These are phyloP conservation scores for Auriscalpium microsporum DNA, from an alignment of 768 basidiomycete species.

Conservation along the genomic window DNA sequence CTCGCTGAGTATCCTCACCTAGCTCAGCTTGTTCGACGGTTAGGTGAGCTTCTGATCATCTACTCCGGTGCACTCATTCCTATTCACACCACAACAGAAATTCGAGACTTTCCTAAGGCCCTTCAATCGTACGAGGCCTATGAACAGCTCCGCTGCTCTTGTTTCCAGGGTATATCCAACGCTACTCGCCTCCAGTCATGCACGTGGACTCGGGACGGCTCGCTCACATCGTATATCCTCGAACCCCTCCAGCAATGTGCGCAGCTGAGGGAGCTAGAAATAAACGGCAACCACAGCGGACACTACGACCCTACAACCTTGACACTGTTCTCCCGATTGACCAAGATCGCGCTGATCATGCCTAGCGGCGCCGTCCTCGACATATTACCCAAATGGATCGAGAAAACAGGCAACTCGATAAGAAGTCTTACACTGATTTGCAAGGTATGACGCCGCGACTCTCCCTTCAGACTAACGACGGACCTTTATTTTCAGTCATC, in stretches of 20 bases:
- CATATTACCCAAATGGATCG: conserved; percentile 44
- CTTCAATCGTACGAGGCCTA: conserved; percentile 24
- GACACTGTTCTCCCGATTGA: conserved; percentile 39
- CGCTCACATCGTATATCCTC: conserved; percentile 53
- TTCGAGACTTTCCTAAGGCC: conserved; percentile 65
- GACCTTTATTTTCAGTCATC: conserved; percentile 37
- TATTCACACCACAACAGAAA: conserved; percentile 33
- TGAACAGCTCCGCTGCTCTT: conserved; percentile 27
- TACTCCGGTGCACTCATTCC: neutral
- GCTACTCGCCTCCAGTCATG: conserved; percentile 55
- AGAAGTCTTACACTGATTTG: conserved; percentile 59
- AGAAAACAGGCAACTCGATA: conserved; percentile 35
- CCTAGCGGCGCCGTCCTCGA: conserved; percentile 48
- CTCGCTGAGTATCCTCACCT: conserved; percentile 46
- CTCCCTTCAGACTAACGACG: neutral
- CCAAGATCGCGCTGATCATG: conserved; percentile 65
- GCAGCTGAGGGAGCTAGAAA: conserved; percentile 48
- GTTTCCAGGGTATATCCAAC: conserved; percentile 46
- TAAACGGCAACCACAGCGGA: conserved; percentile 55
- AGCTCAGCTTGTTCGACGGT: conserved; percentile 44
- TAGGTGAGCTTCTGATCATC: conserved; percentile 38
- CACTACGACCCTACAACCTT: conserved; percentile 50
- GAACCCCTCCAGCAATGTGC: conserved; percentile 36
- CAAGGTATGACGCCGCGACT: conserved; percentile 36
- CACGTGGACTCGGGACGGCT: conserved; percentile 76